phyloP scores from a whole-genome alignment of 345 rosid genomes.

The Stellera chamaejasme region DNA sequence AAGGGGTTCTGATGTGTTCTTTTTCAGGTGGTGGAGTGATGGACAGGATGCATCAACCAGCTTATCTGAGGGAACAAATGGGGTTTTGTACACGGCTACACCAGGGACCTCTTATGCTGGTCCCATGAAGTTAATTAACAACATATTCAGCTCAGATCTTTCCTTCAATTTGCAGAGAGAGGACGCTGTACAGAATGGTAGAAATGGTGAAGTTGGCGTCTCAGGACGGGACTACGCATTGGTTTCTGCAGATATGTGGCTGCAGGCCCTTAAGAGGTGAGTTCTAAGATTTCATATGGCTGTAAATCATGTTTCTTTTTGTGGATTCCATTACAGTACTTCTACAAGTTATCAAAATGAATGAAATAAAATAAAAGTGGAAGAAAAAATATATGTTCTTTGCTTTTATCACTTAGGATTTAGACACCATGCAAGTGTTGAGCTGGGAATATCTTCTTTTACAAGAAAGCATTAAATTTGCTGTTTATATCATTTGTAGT shows the following conservation, averaged over 20 bases:
- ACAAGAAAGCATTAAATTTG: no score
- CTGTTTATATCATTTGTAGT: no score
- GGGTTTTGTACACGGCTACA: constrained; percentile 59
- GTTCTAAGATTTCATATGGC: constrained; percentile 9
- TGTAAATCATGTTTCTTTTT: no score
- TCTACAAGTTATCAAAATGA: no score
- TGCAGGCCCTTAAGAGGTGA: constrained; percentile 87
- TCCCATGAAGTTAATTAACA: constrained; percentile 92
- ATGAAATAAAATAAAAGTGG: no score
- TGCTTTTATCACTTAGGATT: no score
- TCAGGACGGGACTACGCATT: constrained; percentile 90
- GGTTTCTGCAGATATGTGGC: constrained; percentile 95
- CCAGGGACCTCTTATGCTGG: constrained; percentile 59
- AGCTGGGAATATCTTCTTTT: no score
- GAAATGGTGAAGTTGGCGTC: constrained; percentile 63
- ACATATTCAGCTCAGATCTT: constrained; percentile 76
- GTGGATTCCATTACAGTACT: no score
- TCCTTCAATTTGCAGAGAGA: constrained; percentile 71
- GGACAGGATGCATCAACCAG: constrained; percentile 41
- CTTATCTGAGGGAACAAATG: constrained; percentile 49
- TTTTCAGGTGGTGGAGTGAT: constrained; percentile 92
- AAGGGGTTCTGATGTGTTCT: constrained; percentile 3
- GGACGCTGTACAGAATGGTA: constrained; percentile 38
- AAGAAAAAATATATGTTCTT: no score
- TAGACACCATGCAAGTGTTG: no score